These are phyloP conservation scores for Deuterostichococcus epilithicus DNA, from an alignment of 139 green algal species.

Conservation along the genomic window DNA sequence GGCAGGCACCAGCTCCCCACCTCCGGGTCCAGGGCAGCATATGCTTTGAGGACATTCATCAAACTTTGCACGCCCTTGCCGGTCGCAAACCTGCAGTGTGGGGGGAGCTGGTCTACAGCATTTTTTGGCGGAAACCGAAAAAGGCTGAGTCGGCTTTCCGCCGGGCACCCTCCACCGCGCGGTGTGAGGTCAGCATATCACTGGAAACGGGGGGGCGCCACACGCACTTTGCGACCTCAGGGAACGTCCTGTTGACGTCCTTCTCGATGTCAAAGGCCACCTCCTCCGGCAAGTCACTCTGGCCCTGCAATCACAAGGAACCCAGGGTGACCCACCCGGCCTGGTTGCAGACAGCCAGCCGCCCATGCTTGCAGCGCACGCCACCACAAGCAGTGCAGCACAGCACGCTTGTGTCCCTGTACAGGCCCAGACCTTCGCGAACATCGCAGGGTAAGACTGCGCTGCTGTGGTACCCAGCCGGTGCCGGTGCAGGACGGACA, in stretches of 20 bases:
- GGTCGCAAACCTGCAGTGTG: constrained; percentile 36
- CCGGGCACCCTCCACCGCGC: no score
- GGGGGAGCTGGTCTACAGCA: background rate
- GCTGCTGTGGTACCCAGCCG: constrained; percentile 23
- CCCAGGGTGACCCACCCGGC: background rate
- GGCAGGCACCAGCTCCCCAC: no score
- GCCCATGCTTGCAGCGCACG: background rate
- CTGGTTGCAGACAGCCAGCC: background rate
- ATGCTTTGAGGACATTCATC: constrained; percentile 60
- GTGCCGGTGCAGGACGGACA: constrained; percentile 32
- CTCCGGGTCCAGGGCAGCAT: constrained; percentile 68
- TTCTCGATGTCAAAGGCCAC: constrained; percentile 72
- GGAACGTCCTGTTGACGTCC: constrained; percentile 73
- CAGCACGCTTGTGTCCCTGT: background rate
- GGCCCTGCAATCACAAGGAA: background rate
- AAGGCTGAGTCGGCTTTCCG: no score
- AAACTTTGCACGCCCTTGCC: constrained; percentile 48
- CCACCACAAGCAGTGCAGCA: background rate
- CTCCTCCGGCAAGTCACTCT: constrained; percentile 19
- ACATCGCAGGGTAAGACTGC: constrained; percentile 11
- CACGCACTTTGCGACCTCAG: constrained; percentile 27
- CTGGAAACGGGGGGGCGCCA: background rate
- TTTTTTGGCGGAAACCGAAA: no score
- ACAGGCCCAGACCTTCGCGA: constrained; percentile 1
- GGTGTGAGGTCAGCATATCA: no score